Evolutionary conservation across 2,329 filamentous ascomycete species (phyloP).

Genomic region (Sclerotiophoma versabilis): DNA sequence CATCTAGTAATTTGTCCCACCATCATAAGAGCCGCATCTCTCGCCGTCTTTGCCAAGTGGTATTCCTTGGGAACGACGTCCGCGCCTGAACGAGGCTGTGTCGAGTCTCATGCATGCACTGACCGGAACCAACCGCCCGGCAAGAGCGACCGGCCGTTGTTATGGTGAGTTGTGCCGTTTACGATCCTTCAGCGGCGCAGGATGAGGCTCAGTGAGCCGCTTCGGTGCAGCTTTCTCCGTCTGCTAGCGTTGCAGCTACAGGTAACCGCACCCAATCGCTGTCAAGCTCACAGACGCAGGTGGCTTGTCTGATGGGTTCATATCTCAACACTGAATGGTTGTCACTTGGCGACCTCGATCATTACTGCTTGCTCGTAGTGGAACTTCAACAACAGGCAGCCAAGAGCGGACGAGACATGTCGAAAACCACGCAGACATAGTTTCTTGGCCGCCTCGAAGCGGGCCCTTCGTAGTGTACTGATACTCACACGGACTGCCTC

Average conservation of each 20-base stretch:
- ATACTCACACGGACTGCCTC: not conserved
- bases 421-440: not conserved
- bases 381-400: slow-evolving; percentile 5
- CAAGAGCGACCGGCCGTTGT: slow-evolving; percentile 1
- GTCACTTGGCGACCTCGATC: slow-evolving; percentile 13
- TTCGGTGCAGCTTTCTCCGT: slow-evolving; percentile 14
- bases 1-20: slow-evolving; percentile 14
- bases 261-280: not conserved
- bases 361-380: slow-evolving; percentile 1
- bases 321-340: not conserved
- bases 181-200: slow-evolving; percentile 2
- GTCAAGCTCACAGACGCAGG: slow-evolving; percentile 3
- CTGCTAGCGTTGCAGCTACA: slow-evolving; percentile 6
- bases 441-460: slow-evolving; percentile 5
- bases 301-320: not conserved
- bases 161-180: slow-evolving; percentile 2
- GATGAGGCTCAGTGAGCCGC: slow-evolving; percentile 17
- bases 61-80: slow-evolving; percentile 13
- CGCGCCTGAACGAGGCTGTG: not conserved
- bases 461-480: not conserved
- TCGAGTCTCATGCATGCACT: slow-evolving; percentile 12
- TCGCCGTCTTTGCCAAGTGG: slow-evolving; percentile 19
- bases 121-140: slow-evolving; percentile 13
- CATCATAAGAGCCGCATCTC: slow-evolving; percentile 15
- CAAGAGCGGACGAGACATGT: slow-evolving; percentile 4